These are phyloP conservation scores for Boletus rubescentipes DNA, from an alignment of 768 basidiomycete species.

Conservation along the genomic window DNA sequence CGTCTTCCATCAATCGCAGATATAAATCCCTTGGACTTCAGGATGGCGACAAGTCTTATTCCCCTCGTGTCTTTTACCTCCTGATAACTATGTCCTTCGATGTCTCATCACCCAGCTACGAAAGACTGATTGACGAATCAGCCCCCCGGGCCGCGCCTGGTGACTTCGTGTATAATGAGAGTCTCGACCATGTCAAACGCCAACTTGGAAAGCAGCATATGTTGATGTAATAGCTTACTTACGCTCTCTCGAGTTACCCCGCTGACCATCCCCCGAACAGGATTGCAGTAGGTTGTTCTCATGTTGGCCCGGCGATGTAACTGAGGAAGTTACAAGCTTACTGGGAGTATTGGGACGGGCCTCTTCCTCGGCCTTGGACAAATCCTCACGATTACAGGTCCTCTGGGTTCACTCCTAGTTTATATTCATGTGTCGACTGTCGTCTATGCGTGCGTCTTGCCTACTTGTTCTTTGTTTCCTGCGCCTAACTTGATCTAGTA, in stretches of 20 bases:
- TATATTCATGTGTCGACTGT: conserved; percentile 29
- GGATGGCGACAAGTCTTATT: background rate
- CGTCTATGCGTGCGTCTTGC: conserved; percentile 25
- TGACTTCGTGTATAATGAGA: conserved; percentile 13
- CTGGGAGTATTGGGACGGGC: conserved; percentile 31
- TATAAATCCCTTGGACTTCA: background rate
- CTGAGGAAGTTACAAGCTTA: conserved; percentile 19
- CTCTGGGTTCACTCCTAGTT: conserved; percentile 30
- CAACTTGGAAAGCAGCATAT: conserved; percentile 22
- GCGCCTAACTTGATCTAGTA: conserved; percentile 16
- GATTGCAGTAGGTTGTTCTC: conserved; percentile 18
- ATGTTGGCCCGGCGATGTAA: background rate
- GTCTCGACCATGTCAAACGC: conserved; percentile 19
- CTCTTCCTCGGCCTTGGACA: conserved; percentile 32
- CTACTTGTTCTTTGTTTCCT: background rate
- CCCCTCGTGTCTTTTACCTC: background rate
- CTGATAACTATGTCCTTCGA: too few species aligned
- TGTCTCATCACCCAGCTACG: too few species aligned
- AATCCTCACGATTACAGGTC: conserved; percentile 26
- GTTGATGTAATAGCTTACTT: conserved; percentile 15
- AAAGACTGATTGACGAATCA: too few species aligned
- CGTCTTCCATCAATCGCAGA: background rate
- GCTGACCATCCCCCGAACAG: conserved; percentile 5
- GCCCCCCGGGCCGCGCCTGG: background rate
- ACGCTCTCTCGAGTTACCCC: background rate